Conservation (phyloP, 78 protist species). For the Dictyostelium discoideum region DNA sequence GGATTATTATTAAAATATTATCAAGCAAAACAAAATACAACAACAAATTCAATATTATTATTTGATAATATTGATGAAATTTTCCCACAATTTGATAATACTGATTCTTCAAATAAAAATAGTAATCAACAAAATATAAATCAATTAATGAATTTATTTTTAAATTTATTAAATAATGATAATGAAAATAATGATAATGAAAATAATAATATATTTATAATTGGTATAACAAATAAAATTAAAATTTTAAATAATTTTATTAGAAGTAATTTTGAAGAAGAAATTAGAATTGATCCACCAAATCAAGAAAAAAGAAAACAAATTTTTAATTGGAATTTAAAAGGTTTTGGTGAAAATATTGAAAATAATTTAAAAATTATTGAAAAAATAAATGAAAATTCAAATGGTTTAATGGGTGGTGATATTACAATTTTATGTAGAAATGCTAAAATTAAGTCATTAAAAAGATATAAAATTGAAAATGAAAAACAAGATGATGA, state of each 20-base stretch:
- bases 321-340: slow-evolving; percentile 22
- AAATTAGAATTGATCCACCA: slow-evolving; percentile 61
- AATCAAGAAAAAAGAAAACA: slow-evolving; percentile 11
- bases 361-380: not conserved
- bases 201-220: slow-evolving; percentile 13
- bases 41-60: not conserved
- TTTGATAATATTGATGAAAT: slow-evolving; percentile 57
- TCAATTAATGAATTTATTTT: not conserved
- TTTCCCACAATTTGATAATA: slow-evolving; percentile 13
- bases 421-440: slow-evolving; percentile 41
- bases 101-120: not conserved
- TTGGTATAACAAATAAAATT: slow-evolving; percentile 42
- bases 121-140: not conserved
- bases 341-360: not conserved
- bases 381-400: slow-evolving; percentile 29
- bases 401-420: slow-evolving; percentile 66
- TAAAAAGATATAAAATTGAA: not conserved
- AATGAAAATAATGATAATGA: not conserved
- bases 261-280: slow-evolving; percentile 40
- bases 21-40: slow-evolving; percentile 18
- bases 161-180: not conserved
- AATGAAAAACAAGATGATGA: not conserved
- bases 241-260: not conserved
- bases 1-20: slow-evolving; percentile 28
- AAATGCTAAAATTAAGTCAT: slow-evolving; percentile 43